These are phyloP conservation scores for Aspergillus ustus DNA, from an alignment of 2,329 filamentous ascomycete species.

Conservation along the genomic window DNA sequence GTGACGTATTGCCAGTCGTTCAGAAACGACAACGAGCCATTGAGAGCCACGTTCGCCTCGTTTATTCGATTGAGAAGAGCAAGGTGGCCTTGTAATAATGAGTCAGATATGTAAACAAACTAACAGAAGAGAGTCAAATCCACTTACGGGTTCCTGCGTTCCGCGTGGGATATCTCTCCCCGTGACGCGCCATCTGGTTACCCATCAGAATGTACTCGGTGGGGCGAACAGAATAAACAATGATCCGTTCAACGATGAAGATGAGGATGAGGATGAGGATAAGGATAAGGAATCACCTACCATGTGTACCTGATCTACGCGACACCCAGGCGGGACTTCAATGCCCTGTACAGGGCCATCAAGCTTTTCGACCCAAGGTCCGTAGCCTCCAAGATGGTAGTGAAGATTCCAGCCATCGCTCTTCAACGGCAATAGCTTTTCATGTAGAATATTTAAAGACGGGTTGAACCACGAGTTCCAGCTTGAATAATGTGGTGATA, in stretches of 20 bases:
- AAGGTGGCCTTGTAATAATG: constrained; percentile 46
- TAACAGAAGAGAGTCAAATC: not conserved
- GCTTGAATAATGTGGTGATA: constrained; percentile 21
- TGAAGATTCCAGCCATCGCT: constrained; percentile 53
- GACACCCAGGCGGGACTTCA: constrained; percentile 53
- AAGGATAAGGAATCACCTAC: constrained; percentile 36
- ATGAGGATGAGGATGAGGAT: not conserved
- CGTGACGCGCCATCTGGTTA: constrained; percentile 60
- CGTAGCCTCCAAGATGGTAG: constrained; percentile 60
- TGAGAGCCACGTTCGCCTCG: constrained; percentile 44
- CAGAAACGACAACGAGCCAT: constrained; percentile 59
- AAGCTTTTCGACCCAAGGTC: constrained; percentile 59
- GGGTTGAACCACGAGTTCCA: constrained; percentile 30
- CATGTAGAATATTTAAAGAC: not conserved
- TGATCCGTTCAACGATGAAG: not conserved
- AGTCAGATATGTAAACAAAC: not conserved
- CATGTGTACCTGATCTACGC: constrained; percentile 64
- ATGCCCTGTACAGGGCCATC: constrained; percentile 47
- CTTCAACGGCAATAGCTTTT: not conserved
- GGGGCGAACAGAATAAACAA: not conserved
- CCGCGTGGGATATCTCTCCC: constrained; percentile 60
- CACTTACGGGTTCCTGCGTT: constrained; percentile 55
- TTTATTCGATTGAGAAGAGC: constrained; percentile 55
- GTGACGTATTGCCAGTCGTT: constrained; percentile 62
- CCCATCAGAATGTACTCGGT: constrained; percentile 5